These are phyloP conservation scores for Penicillium canescens DNA, from an alignment of 495 filamentous ascomycete genomes.

Conservation along the genomic window DNA sequence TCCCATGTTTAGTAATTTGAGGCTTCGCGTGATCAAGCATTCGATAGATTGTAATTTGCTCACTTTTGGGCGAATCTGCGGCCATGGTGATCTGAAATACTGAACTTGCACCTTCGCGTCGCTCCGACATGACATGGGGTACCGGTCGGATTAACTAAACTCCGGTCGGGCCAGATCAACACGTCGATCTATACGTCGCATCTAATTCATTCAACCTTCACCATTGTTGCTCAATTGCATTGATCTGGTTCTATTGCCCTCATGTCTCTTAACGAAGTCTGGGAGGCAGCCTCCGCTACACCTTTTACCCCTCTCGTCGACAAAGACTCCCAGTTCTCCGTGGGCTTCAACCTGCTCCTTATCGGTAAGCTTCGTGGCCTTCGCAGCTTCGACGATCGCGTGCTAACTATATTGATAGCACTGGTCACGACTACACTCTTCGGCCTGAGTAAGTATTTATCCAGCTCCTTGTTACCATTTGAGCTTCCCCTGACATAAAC, in stretches of 20 bases:
- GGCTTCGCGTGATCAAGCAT: neutral
- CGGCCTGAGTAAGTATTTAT: constrained; percentile 68
- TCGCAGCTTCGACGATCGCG: neutral
- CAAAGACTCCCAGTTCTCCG: constrained; percentile 80
- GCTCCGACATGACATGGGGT: constrained; percentile 4
- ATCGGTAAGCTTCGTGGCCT: constrained; percentile 49
- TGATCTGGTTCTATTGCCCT: constrained; percentile 8
- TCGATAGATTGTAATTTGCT: neutral
- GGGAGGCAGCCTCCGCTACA: constrained; percentile 82
- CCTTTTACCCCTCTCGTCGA: constrained; percentile 79
- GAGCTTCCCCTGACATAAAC: constrained; percentile 14
- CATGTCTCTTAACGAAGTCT: constrained; percentile 80
- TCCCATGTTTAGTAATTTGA: constrained; percentile 8
- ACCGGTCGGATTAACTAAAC: constrained; percentile 2
- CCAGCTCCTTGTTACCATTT: neutral
- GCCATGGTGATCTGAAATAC: constrained; percentile 14
- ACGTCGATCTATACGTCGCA: constrained; percentile 3
- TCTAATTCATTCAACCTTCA: neutral
- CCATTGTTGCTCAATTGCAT: constrained; percentile 1
- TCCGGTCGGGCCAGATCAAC: constrained; percentile 8
- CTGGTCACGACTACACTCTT: constrained; percentile 70
- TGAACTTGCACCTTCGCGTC: neutral
- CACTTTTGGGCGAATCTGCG: constrained; percentile 25
- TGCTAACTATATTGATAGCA: constrained; percentile 40
- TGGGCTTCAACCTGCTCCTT: constrained; percentile 77